A percentile compares a stretch with the other conserved stretches of the same genome.
Evolutionary conservation across 176 grass and related monocot species (phyloP).

Genomic region (Zea mays): Zm-B73-REFERENCE-NAM-5.0 NC_050105.1:108192501-108193000

Average conservation of each 20-base stretch:
- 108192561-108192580: slow-evolving; percentile 80
- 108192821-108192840: background rate
- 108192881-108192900: slow-evolving; percentile 27
- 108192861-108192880: background rate
- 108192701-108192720: slow-evolving; percentile 53
- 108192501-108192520: slow-evolving; percentile 51
- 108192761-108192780: background rate
- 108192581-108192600: slow-evolving; percentile 68
- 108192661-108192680: slow-evolving; percentile 55
- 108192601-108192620: slow-evolving; percentile 85
- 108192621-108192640: slow-evolving; percentile 75
- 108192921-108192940: slow-evolving; percentile 68
- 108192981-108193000: slow-evolving; percentile 90
- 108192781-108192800: background rate
- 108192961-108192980: slow-evolving; percentile 88
- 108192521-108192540: slow-evolving; percentile 94
- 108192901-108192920: slow-evolving; percentile 13
- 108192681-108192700: slow-evolving; percentile 92
- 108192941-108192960: slow-evolving; percentile 75
- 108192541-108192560: slow-evolving; percentile 96
- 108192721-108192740: slow-evolving; percentile 22
- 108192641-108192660: slow-evolving; percentile 54
- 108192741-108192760: slow-evolving; percentile 3
- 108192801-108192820: background rate
- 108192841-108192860: background rate